A percentile compares a stretch with the other conserved stretches of the same genome.
Conservation (phyloP, 2,329 filamentous ascomycete species). For the Colletotrichum shisoi region DNA sequence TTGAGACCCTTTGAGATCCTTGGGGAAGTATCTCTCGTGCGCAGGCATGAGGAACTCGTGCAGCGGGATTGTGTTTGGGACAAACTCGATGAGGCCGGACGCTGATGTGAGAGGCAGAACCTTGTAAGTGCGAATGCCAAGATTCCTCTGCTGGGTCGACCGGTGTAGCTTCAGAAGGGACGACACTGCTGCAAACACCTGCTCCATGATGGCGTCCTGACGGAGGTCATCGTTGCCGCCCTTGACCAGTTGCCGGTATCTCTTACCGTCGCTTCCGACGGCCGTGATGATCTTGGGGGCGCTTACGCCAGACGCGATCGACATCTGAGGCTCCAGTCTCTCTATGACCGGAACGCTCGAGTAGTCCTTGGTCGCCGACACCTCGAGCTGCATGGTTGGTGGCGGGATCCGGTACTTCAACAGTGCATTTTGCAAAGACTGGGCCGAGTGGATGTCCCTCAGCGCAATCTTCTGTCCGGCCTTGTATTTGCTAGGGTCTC, state of each 20-base stretch:
- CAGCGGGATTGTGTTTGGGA: conserved; percentile 88
- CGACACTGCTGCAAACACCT: conserved; percentile 96
- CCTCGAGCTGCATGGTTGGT: conserved; percentile 83
- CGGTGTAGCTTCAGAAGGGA: conserved; percentile 86
- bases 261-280: conserved; percentile 76
- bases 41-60: conserved; percentile 93
- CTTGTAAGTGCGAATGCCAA: conserved; percentile 96
- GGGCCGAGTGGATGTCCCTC: conserved; percentile 69
- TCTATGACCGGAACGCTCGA: conserved; percentile 75
- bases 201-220: conserved; percentile 98
- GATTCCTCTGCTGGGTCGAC: conserved; percentile 82
- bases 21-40: conserved; percentile 85
- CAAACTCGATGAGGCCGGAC: conserved; percentile 95
- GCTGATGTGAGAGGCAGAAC: conserved; percentile 86
- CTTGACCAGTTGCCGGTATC: conserved; percentile 92
- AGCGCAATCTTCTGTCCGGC: conserved; percentile 70
- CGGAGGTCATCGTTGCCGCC: conserved; percentile 94
- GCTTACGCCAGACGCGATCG: conserved; percentile 88
- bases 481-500: conserved; percentile 71
- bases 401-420: conserved; percentile 78
- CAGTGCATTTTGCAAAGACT: conserved; percentile 69
- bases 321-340: conserved; percentile 77
- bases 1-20: conserved; percentile 76
- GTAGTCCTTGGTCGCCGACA: conserved; percentile 79
- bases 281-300: conserved; percentile 92